Percentiles rank a stretch among this genome's conserved stretches.
These are phyloP conservation scores for Misopates orontium DNA, from an alignment of 257 asterid species.

Conservation along the genomic window DNA sequence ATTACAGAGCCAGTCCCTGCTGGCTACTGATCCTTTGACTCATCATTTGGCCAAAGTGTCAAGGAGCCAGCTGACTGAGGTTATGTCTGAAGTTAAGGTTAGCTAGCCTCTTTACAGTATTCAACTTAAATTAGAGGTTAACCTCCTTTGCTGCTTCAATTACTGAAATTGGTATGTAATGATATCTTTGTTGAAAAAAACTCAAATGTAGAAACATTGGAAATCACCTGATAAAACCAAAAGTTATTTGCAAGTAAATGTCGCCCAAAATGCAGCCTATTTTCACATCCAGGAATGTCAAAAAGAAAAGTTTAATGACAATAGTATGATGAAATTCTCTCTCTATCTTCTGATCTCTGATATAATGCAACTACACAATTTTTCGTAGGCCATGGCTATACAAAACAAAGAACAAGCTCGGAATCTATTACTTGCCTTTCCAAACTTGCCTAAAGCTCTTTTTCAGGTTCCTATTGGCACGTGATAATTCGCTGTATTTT, in stretches of 20 bases:
- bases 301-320: neutral
- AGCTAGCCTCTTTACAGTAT: slow-evolving; percentile 29
- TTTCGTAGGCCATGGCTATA: slow-evolving; percentile 75
- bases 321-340: slow-evolving; percentile 8
- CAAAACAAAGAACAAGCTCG: slow-evolving; percentile 82
- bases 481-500: neutral
- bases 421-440: slow-evolving; percentile 60
- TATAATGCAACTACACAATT: slow-evolving; percentile 22
- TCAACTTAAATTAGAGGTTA: slow-evolving; percentile 4
- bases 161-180: no score
- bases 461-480: slow-evolving; percentile 63
- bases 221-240: no score
- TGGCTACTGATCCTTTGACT: slow-evolving; percentile 78
- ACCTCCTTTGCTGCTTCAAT: no score
- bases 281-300: no score
- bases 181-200: no score
- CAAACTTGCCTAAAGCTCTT: slow-evolving; percentile 77
- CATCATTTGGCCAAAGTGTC: slow-evolving; percentile 82
- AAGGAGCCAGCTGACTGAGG: slow-evolving; percentile 67
- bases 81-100: slow-evolving; percentile 77
- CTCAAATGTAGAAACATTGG: no score
- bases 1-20: slow-evolving; percentile 38
- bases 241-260: no score
- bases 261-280: no score
- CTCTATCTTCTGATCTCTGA: slow-evolving; percentile 12